Base-by-base conservation (phyloP, 1,284 basidiomycete genomes). In the Ganoderma resinaceum region DNA sequence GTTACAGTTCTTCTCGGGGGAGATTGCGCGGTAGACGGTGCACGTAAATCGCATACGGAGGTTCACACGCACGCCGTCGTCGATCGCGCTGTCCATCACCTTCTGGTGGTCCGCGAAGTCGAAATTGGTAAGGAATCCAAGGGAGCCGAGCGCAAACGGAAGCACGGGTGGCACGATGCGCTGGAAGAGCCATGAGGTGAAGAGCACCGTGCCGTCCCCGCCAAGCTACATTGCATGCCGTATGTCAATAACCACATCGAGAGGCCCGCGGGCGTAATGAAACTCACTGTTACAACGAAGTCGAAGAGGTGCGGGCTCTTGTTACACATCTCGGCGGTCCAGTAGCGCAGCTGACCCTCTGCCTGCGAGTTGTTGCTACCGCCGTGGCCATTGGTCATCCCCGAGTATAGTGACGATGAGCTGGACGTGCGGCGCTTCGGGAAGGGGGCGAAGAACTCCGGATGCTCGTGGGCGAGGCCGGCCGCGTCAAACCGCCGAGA, bases 171-270 rank as follows among this genome's bases (percentile, higher is more conserved):
- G 98, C 14, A 99, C 98, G 76, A 99, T 96, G 72, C 92, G 91
- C 79, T 99, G 98, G 86, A 99, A 99, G 42, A 99, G 86, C 98
- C 98, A 99, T 4, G 98, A 99, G 6, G 98, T 98, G 83, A 99
- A 99, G 26, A 99, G 88, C 1, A 99, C 97, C 0, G 98, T 99
- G 14, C 98, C 98, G 79, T 99, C 98, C 20, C 98, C 98, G 58
- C 98, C 98, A 69, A 98, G 91, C 93, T 97, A 60, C 18, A 74
- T 6, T 7, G n/a, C 18, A 12, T 37, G 8, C 14, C 2, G n/a
- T 66, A 57, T 46, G 57, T 61, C 38, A 31, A 62, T 58, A 35
- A 59, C 35, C 59, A 61, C 42, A 38, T 16, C 6, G 61, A 31
- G 42, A 49, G 35, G 14, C 29, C 49, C 14, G 23, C 52, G 67